phyloP scores from a whole-genome alignment of 106 monocot species.

The Gastrodia elata region DNA sequence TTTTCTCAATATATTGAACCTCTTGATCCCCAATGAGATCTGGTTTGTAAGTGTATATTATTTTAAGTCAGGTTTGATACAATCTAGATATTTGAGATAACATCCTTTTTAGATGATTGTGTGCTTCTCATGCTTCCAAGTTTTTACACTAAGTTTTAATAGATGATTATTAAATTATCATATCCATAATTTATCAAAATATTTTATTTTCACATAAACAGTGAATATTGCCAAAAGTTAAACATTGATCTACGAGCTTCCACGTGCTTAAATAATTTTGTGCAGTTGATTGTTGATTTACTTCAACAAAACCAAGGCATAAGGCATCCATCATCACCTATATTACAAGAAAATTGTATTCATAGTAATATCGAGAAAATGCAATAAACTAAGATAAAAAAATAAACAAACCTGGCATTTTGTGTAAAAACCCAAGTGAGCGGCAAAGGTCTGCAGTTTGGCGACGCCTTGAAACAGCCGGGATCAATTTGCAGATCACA shows the following conservation, averaged over 20 bases:
- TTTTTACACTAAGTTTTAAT: too few species aligned
- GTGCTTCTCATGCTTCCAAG: too few species aligned
- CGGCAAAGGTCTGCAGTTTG: slow-evolving; percentile 64
- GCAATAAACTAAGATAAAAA: background rate
- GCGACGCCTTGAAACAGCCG: slow-evolving; percentile 69
- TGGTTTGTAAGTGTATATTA: too few species aligned
- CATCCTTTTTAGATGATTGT: too few species aligned
- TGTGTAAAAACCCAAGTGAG: slow-evolving; percentile 51
- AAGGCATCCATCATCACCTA: background rate
- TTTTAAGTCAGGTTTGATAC: too few species aligned
- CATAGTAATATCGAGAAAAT: background rate
- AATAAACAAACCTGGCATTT: slow-evolving; percentile 60
- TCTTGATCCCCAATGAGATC: too few species aligned
- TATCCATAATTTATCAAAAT: too few species aligned
- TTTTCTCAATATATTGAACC: too few species aligned
- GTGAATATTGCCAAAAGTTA: too few species aligned
- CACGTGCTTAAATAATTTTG: background rate
- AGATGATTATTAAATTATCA: too few species aligned
- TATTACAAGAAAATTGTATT: background rate
- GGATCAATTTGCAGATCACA: slow-evolving; percentile 72
- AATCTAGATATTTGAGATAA: too few species aligned
- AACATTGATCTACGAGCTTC: background rate
- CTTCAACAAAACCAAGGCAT: background rate
- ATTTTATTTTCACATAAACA: too few species aligned
- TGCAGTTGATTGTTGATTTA: background rate